Conservation (phyloP, 441 rosid species). For the Arabidopsis hybrid region DNA sequence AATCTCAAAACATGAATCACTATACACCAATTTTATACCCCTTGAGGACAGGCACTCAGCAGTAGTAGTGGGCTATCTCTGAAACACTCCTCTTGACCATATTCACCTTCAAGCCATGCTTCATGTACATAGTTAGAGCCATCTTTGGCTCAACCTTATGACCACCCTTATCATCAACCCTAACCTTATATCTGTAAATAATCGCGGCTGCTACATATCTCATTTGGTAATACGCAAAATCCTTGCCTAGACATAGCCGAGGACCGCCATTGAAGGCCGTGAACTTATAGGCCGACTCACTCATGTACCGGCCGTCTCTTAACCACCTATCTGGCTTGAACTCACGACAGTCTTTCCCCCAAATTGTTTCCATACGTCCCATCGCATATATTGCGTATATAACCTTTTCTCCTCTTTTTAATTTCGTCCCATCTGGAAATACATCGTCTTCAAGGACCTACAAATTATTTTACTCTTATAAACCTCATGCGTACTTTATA, state of each 20-base stretch:
- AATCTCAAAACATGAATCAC: neutral
- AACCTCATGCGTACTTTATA: neutral
- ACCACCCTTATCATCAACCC: conserved; percentile 49
- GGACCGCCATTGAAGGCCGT: conserved; percentile 87
- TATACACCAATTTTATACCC: neutral
- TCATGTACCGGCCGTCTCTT: conserved; percentile 66
- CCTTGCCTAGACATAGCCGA: conserved; percentile 76
- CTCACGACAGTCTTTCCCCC: conserved; percentile 76
- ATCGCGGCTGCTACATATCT: conserved; percentile 71
- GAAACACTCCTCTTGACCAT: conserved; percentile 49
- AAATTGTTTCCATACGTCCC: conserved; percentile 82
- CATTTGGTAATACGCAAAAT: conserved; percentile 87
- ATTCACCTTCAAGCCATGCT: conserved; percentile 71
- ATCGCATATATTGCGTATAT: conserved; percentile 76
- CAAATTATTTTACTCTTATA: neutral
- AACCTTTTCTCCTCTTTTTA: conserved; percentile 75
- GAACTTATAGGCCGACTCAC: conserved; percentile 81
- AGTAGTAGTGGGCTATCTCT: conserved; percentile 44
- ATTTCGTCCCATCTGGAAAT: conserved; percentile 76
- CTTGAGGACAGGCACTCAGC: neutral
- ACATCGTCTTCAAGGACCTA: conserved; percentile 73
- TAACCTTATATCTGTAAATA: conserved; percentile 57
- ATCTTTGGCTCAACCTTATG: conserved; percentile 70
- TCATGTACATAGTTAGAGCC: conserved; percentile 91
- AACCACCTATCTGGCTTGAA: conserved; percentile 88